phyloP scores from a whole-genome alignment of 2,329 filamentous ascomycete species.

The Aschersonia sp. region DNA sequence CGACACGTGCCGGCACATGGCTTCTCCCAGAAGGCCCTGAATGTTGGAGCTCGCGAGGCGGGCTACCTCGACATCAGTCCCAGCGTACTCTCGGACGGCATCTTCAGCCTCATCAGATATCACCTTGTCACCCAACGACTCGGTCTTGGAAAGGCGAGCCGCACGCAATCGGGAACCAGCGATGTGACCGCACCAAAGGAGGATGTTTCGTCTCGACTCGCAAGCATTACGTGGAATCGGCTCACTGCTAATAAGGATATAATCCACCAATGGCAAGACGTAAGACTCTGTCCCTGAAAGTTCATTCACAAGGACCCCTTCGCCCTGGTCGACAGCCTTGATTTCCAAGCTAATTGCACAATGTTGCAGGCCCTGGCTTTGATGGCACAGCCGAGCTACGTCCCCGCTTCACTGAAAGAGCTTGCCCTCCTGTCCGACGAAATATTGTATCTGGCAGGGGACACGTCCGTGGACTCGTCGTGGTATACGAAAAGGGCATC shows the following conservation, averaged over 20 bases:
- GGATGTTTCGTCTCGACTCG: slow-evolving; percentile 49
- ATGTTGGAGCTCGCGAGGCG: slow-evolving; percentile 65
- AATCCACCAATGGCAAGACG: slow-evolving; percentile 74
- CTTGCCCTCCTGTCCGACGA: slow-evolving; percentile 77
- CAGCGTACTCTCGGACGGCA: slow-evolving; percentile 64
- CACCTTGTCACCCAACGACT: slow-evolving; percentile 56
- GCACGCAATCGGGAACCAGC: slow-evolving; percentile 21
- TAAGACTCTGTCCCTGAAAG: slow-evolving; percentile 19
- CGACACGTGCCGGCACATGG: slow-evolving; percentile 65
- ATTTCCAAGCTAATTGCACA: not conserved
- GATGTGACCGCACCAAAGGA: slow-evolving; percentile 9
- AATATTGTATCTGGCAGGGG: slow-evolving; percentile 77
- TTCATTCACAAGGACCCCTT: not conserved
- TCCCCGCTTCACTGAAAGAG: slow-evolving; percentile 63
- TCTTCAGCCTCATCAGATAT: slow-evolving; percentile 70
- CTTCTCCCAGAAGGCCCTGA: slow-evolving; percentile 62
- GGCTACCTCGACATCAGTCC: slow-evolving; percentile 79
- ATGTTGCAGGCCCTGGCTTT: slow-evolving; percentile 64
- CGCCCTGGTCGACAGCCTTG: not conserved
- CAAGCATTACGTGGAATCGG: slow-evolving; percentile 59
- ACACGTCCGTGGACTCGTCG: slow-evolving; percentile 63
- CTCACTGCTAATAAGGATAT: slow-evolving; percentile 60
- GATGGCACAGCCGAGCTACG: slow-evolving; percentile 73
- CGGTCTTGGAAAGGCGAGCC: slow-evolving; percentile 31
- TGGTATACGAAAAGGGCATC: slow-evolving; percentile 65